Base-by-base conservation (phyloP, 2,329 filamentous ascomycete species). In the Venturia aucupariae region DNA sequence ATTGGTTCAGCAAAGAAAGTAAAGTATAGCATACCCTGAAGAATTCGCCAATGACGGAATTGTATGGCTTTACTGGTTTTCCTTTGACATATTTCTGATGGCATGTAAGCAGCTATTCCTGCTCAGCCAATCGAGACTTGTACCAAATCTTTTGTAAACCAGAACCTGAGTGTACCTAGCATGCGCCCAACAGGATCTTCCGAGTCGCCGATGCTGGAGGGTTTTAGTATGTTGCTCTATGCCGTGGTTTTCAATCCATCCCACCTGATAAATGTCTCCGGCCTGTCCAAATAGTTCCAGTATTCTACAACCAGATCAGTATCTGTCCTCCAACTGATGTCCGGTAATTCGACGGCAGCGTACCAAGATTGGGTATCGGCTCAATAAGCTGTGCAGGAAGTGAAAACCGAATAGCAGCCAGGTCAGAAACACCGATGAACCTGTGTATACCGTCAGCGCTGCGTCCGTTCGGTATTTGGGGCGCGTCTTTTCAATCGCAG, bases 61-160 rank as follows among this genome's bases (percentile, higher is more conserved):
- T 99, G 80, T 99, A 99, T 13, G 94, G 94, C 78, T 99, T 99
- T 86, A 93, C 97, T 54, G 94, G 94, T 80, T 92, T 96, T 66
- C 93, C 93, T 80, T 97, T 97, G 75, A 95, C 90, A 72, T 97
- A 99, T 84, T 99, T 99, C 84, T 86, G 71, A 64, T 55, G 19
- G n/a, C 32, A 55, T 59, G 71, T 72, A 69, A 70, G 68, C 32
- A 32, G 64, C 35, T 11, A 30, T 39, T 41, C 22, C 24, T 27
- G 39, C 27, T 39, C 19, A 42, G 15, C 22, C 27, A 19, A 41
- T 15, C 41, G 24, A 32, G 30, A 27, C 32, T 30, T 74, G 69
- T 78, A 86, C 84, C 76, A 99, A 76, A 76, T 99, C 94, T 76
- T 99, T 99, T 67, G 94, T 97, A 72, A 97, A 96, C 94, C 94